These are phyloP conservation scores for Perkinsus chesapeaki DNA, from an alignment of 169 alveolate species.

Conservation along the genomic window DNA sequence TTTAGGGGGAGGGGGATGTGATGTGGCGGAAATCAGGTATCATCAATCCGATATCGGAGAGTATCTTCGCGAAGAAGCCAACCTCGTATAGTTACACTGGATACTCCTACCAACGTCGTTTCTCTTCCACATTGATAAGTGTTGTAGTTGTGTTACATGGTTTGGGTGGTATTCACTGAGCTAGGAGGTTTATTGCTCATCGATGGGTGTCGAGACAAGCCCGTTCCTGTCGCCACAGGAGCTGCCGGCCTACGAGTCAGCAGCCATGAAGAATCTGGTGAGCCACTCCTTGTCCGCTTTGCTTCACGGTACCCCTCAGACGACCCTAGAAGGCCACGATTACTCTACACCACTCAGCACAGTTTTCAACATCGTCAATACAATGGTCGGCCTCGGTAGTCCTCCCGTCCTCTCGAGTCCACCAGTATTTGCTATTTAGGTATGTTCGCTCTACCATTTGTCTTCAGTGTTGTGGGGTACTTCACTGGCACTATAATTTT, in stretches of 20 bases:
- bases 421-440: neutral
- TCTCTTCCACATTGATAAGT: neutral
- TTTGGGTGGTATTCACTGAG: no score
- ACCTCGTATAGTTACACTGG: slow-evolving; percentile 41
- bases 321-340: neutral
- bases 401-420: neutral
- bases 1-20: neutral
- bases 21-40: neutral
- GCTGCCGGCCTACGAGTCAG: neutral
- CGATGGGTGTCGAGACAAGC: neutral
- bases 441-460: neutral
- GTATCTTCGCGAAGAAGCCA: slow-evolving; percentile 83
- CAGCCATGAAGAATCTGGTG: neutral
- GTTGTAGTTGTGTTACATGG: neutral
- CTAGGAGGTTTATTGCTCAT: neutral
- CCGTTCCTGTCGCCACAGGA: neutral
- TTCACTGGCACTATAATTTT: neutral
- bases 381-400: neutral
- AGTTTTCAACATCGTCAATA: neutral
- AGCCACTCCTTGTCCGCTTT: neutral
- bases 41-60: slow-evolving; percentile 86
- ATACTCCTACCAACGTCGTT: slow-evolving; percentile 23
- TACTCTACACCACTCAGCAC: neutral
- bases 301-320: neutral
- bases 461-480: neutral